Evolutionary conservation across 164 flowering plant species (phyloP), one percentile per base, ranked within the genome.

Genomic region (Paratinospora sagittata): DNA sequence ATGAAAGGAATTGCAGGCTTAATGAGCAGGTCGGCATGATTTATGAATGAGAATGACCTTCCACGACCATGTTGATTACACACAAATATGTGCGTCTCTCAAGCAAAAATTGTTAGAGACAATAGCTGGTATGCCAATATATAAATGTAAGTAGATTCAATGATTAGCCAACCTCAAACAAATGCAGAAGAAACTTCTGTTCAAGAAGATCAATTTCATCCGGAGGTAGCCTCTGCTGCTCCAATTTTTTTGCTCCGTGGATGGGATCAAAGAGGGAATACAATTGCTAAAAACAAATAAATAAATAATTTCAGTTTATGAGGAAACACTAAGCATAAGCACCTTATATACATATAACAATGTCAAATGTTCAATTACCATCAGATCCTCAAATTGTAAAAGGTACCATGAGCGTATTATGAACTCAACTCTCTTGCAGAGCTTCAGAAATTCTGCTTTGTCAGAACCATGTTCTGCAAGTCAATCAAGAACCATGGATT

Each of bases 351-450:
- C 3, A 62, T 65, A 19, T 13, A n/a, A n/a, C n/a, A n/a, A n/a
- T 17, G 19, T 24, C 65, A 16, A n/a, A 17, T 6, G 58, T 2
- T 17, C 58, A 52, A n/a, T 52, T 81, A 92, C 99, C 99, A 95
- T 90, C 70, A 95, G 81, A 80, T 95, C 99, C 84, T 95, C 99
- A 79, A 92, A 95, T 63, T 95, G 96, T 23, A 91, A 82, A 70
- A 82, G 85, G 78, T 91, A 90, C 99, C 99, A 92, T 70, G 98
- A 94, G 58, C 98, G 87, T 75, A 95, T 83, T 10, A 88, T 90
- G 77, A 89, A 91, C 77, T 95, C 99, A 43, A 95, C 83, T 83
- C 98, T 85, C 88, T 90, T 91, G 78, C 93, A 90, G n/a, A 95
- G 85, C 83, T 88, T 95, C 69, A 92, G 63, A 79, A 95, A 95